phyloP scores from a whole-genome alignment of 352 stramenopile species.

The Phytophthora colocasiae region DNA sequence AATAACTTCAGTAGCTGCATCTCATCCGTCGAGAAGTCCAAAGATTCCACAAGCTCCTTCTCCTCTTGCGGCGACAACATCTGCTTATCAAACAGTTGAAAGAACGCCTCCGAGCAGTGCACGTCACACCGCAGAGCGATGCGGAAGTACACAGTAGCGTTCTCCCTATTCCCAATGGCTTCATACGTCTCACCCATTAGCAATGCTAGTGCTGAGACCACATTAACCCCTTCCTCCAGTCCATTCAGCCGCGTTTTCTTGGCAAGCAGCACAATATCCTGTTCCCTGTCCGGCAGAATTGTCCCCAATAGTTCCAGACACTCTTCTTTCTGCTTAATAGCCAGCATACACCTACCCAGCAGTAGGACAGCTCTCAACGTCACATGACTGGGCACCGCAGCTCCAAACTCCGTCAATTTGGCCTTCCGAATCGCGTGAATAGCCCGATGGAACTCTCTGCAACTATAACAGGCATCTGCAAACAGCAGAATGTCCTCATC shows the following conservation, averaged over 20 bases:
- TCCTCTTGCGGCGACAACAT: constrained; percentile 81
- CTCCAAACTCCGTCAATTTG: constrained; percentile 36
- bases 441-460: constrained; percentile 75
- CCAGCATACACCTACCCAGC: constrained; percentile 77
- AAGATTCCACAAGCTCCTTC: constrained; percentile 66
- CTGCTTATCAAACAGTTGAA: constrained; percentile 87
- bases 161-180: constrained; percentile 83
- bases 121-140: constrained; percentile 85
- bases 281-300: constrained; percentile 68
- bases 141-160: constrained; percentile 77
- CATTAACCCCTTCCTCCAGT: constrained; percentile 57
- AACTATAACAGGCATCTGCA: constrained; percentile 74
- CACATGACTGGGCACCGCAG: constrained; percentile 15
- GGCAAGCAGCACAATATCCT: constrained; percentile 61
- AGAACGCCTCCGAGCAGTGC: constrained; percentile 85
- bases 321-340: constrained; percentile 87
- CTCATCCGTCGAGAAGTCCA: constrained; percentile 73
- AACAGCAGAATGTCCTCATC: constrained; percentile 77
- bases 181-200: constrained; percentile 88
- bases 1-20: constrained; percentile 65
- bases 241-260: constrained; percentile 40
- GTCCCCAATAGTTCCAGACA: constrained; percentile 73
- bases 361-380: constrained; percentile 65
- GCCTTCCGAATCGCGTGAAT: constrained; percentile 77
- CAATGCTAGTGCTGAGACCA: constrained; percentile 81